phyloP scores from a whole-genome alignment of 371 early-diverging fungal species.

The Apophysomyces ossiformis region DNA sequence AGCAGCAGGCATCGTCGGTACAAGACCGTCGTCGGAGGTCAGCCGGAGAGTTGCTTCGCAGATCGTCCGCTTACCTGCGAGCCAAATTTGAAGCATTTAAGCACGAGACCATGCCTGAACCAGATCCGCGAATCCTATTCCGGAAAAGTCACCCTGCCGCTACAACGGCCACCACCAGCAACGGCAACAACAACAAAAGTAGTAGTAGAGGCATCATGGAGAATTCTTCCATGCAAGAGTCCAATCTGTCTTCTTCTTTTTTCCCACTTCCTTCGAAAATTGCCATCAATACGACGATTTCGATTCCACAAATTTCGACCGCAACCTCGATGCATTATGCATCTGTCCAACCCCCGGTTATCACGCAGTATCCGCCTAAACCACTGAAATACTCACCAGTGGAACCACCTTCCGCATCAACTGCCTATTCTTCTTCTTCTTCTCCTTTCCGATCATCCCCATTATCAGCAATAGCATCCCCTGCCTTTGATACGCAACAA shows the following conservation, averaged over 20 bases:
- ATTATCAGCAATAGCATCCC: too few relatives aligned
- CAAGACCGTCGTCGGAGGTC: conserved; percentile 26
- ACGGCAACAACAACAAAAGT: too few relatives aligned
- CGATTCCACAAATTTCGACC: conserved; percentile 27
- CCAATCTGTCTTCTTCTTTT: conserved; percentile 11
- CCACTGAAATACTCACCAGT: conserved; percentile 51
- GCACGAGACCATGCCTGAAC: conserved; percentile 24
- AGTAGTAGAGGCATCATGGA: neutral
- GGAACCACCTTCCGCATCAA: conserved; percentile 23
- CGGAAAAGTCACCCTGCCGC: conserved; percentile 6
- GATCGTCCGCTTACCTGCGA: conserved; percentile 49
- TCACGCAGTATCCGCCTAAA: conserved; percentile 52
- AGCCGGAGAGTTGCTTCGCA: conserved; percentile 46
- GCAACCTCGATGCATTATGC: conserved; percentile 17
- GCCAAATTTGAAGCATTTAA: conserved; percentile 42
- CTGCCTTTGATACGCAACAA: neutral
- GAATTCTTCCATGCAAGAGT: neutral
- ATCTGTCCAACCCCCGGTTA: conserved; percentile 35
- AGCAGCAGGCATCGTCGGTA: conserved; percentile 15
- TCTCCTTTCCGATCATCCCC: neutral
- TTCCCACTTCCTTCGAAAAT: conserved; percentile 35
- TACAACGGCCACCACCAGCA: too few relatives aligned
- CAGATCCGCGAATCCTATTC: conserved; percentile 13
- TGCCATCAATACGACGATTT: conserved; percentile 49
- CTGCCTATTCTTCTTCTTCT: neutral